These are phyloP conservation scores for Colletotrichum destructivum DNA, from an alignment of 2,329 filamentous ascomycete species.

Conservation along the genomic window DNA sequence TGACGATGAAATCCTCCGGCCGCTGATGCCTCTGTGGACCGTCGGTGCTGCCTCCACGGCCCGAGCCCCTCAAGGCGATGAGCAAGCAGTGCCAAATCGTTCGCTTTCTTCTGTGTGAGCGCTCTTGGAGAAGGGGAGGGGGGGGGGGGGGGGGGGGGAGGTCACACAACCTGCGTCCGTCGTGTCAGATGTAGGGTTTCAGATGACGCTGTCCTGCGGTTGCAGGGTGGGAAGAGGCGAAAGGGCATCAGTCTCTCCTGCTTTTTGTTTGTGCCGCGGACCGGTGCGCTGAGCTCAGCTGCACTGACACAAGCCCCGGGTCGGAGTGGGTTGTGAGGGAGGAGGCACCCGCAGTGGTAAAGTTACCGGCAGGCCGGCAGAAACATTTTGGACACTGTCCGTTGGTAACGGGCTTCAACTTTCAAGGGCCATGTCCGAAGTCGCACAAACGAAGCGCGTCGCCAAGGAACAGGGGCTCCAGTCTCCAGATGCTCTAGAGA, in stretches of 20 bases:
- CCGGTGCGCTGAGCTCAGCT: slow-evolving; percentile 23
- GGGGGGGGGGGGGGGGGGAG: too few relatives aligned
- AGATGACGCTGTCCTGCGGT: slow-evolving; percentile 29
- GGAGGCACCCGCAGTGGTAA: slow-evolving; percentile 24
- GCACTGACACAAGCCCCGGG: slow-evolving; percentile 33
- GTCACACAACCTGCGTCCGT: slow-evolving; percentile 28
- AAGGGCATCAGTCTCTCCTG: slow-evolving; percentile 5
- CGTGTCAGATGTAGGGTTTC: slow-evolving; percentile 37
- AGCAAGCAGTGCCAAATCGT: not conserved
- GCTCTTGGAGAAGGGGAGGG: not conserved
- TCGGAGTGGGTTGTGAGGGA: slow-evolving; percentile 27
- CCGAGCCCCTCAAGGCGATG: not conserved
- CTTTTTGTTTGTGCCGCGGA: slow-evolving; percentile 35
- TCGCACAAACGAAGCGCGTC: slow-evolving; percentile 29
- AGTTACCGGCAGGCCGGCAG: slow-evolving; percentile 29
- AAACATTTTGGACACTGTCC: slow-evolving; percentile 17
- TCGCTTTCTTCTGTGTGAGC: slow-evolving; percentile 11
- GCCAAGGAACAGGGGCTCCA: slow-evolving; percentile 33
- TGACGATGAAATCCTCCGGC: slow-evolving; percentile 16
- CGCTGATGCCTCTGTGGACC: slow-evolving; percentile 3
- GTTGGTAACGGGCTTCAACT: slow-evolving; percentile 18
- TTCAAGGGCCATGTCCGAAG: slow-evolving; percentile 25
- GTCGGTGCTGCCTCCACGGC: not conserved
- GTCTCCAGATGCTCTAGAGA: slow-evolving; percentile 4
- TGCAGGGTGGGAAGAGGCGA: slow-evolving; percentile 1